Evolutionary conservation across 1,139 yeast species (phyloP), one percentile per base, ranked within the genome.

Genomic region (Suhomyces atakaporum): DNA sequence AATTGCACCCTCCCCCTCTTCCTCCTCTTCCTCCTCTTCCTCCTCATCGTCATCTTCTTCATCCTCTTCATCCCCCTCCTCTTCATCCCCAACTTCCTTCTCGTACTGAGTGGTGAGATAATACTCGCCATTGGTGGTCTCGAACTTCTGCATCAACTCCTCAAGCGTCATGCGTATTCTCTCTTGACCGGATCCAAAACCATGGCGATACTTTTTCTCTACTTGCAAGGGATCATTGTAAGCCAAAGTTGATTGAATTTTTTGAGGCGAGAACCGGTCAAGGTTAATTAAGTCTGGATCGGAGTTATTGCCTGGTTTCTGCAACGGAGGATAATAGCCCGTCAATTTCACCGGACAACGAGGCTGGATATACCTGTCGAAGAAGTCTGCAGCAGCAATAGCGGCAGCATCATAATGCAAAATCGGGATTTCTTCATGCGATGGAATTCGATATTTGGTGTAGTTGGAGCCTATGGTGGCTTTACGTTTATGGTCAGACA

Each of bases 71-170:
- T 21, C 37, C 8, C 35, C 45, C 4, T 40, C 50, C 5, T 38
- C 47, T 12, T 42, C 47, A 3, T 41, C 51, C 4, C 42, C 44
- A 4, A 42, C 48, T 1, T 31, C 47, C 10, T 45, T 15, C 56
- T 63, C 33, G 52, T 83, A 83, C 46, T 83, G 90, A 0, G 90
- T 83, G 0, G 89, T 83, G 51, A 82, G 63, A 46, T 83, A 83
- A 42, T 72, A 68, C 1, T 62, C 62, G 16, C 62, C 68, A 8
- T 3, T 46, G 37, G 9, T 47, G 39, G 19, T n/a, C n/a, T n/a
- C n/a, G n/a, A 80, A 51, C 41, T 60, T 61, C 1, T 57, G 51
- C 37, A 81, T 50, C 39, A 82, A 67, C 14, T 78, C 77, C 0
- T 46, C 49, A 40, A 82, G 64, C 2, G 61, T 51, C 76, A 81